A percentile compares a stretch with the other conserved stretches of the same genome.
These are phyloP conservation scores for Hansenula sp. DNA, from an alignment of 1,139 yeast genomes.

Conservation along the genomic window DNA sequence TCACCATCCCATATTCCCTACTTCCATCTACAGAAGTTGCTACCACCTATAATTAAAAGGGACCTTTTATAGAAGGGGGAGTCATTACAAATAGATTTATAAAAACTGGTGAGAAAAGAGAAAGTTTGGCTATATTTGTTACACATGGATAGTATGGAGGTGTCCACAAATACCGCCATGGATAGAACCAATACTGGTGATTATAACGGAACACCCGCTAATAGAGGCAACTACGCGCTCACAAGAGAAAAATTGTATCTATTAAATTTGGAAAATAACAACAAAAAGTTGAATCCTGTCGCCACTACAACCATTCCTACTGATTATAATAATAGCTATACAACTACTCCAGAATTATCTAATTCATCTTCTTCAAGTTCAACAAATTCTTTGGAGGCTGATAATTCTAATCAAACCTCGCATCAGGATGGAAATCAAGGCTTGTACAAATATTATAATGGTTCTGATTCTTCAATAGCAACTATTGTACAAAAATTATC, in stretches of 20 bases:
- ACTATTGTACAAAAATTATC: conserved; percentile 19
- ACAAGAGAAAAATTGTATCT: background rate
- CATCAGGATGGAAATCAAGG: background rate
- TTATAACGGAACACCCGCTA: too few relatives aligned
- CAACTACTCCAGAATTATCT: conserved; percentile 1
- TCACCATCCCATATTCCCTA: too few relatives aligned
- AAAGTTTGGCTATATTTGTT: too few relatives aligned
- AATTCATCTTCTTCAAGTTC: conserved; percentile 1
- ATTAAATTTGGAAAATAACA: background rate
- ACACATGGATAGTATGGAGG: too few relatives aligned
- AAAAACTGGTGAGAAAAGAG: too few relatives aligned
- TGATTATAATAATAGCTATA: background rate
- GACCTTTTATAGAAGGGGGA: too few relatives aligned
- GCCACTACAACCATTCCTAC: background rate
- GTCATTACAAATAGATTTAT: too few relatives aligned
- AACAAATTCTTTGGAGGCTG: background rate
- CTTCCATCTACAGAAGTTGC: too few relatives aligned
- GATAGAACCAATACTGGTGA: too few relatives aligned
- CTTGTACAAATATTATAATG: background rate
- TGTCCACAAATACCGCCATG: too few relatives aligned
- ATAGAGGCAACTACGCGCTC: background rate
- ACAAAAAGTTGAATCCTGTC: background rate
- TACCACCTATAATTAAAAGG: too few relatives aligned
- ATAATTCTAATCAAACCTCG: too few relatives aligned
- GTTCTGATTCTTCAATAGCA: conserved; percentile 20